phyloP scores from a whole-genome alignment of 208 protist genomes.

The Crithidia mellificae region DNA sequence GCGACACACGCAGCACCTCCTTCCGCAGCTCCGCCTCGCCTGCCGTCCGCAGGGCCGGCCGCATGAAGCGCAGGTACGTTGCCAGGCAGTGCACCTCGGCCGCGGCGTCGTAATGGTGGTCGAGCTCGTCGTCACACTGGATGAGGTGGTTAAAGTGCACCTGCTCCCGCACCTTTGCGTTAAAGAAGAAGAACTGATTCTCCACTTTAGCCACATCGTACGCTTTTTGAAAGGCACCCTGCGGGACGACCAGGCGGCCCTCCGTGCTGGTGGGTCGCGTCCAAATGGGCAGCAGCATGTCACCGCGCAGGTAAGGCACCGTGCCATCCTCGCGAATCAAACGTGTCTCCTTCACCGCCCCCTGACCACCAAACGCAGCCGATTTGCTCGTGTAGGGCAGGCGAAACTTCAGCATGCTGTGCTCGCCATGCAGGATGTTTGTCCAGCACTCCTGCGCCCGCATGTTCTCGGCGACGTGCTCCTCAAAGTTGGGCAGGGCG shows the following conservation, averaged over 20 bases:
- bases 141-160: slow-evolving; percentile 91
- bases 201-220: slow-evolving; percentile 85
- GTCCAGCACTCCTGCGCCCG: slow-evolving; percentile 92
- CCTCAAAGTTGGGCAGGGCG: slow-evolving; percentile 87
- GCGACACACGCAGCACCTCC: slow-evolving; percentile 63
- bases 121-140: slow-evolving; percentile 62
- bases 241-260: slow-evolving; percentile 89
- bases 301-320: slow-evolving; percentile 87
- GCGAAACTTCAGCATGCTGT: slow-evolving; percentile 96
- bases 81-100: slow-evolving; percentile 91
- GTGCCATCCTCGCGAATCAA: slow-evolving; percentile 77
- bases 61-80: slow-evolving; percentile 69
- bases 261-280: slow-evolving; percentile 96
- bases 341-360: slow-evolving; percentile 32
- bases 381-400: slow-evolving; percentile 91
- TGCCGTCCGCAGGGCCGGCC: slow-evolving; percentile 45
- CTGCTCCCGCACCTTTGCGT: slow-evolving; percentile 88
- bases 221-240: slow-evolving; percentile 57
- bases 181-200: slow-evolving; percentile 96
- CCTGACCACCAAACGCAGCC: slow-evolving; percentile 48
- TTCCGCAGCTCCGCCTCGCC: slow-evolving; percentile 36
- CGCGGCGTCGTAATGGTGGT: slow-evolving; percentile 94
- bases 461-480: slow-evolving; percentile 92
- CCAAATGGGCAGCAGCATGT: slow-evolving; percentile 94
- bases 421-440: slow-evolving; percentile 80